Base-by-base conservation (phyloP, 2,329 filamentous ascomycete genomes). In the Colletotrichum sansevieriae region DNA sequence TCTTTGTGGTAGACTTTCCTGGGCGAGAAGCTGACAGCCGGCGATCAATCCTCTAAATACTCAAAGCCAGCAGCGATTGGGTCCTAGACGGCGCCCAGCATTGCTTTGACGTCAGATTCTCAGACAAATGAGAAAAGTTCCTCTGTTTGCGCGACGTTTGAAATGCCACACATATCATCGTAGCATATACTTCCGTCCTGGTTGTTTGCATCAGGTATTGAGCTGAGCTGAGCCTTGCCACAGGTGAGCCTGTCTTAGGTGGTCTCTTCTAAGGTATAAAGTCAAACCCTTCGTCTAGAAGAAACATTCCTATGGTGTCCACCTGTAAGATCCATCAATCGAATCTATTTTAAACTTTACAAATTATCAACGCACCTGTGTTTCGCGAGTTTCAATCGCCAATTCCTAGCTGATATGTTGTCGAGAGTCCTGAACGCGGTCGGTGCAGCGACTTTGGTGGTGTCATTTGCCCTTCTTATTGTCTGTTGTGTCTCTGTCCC, bases 31-130 rank as follows among this genome's bases (percentile, higher is more conserved):
- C 49, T 54, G 49, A 37, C 49, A 54, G 49, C 29, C 0, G 49
- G 18, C 49, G 49, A 54, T 54, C 49, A 33, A 9, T 54, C 29
- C 0, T 2, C 1, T 12, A 1, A 52, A 33, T 35, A 10, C 49
- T 33, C 0, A n/a, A 0, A n/a, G 11, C 0, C 25, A 8, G 0
- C n/a, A 54, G 0, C 18, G 49, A 37, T 54, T 54, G 29, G 49
- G 1, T 11, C n/a, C n/a, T 0, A 2, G 0, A 12, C 3, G 1
- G 10, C 25, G 49, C 29, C 49, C 29, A 52, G 49, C n/a, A 0
- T 13, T 1, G 15, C 0, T 37, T 29, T 54, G 29, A 54, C 29
- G 49, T 54, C 49, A 54, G 49, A 13, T 54, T 37, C 25, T 18
- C 12, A 54, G 49, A 33, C 49, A 37, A 1, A 20, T 33, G 25